Base-by-base conservation (phyloP, 495 filamentous ascomycete genomes). In the Talaromyces stipitatus region DNA sequence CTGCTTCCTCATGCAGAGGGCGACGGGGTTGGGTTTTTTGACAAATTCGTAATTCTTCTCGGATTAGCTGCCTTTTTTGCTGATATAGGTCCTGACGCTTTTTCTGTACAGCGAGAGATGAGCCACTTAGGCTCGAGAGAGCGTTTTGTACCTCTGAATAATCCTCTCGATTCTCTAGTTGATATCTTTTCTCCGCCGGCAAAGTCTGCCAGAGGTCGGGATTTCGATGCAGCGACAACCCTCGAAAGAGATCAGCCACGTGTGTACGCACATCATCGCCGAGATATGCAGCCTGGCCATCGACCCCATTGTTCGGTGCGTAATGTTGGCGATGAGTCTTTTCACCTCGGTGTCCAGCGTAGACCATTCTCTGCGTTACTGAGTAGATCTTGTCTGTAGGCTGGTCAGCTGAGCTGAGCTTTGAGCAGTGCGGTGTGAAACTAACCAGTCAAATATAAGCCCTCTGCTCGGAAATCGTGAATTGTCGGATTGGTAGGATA, bases 301-400 rank as follows among this genome's bases (percentile, higher is more conserved):
- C 58, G 18, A 53, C 56, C 56, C 62, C 51, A 54, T 65, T 63
- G 18, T 61, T 61, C 27, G 56, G 60, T 45, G 54, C 41, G 48
- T 65, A 67, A 53, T 51, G 50, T 58, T 63, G 28, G 58, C 46
- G n/a, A 61, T 62, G 61, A 23, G 59, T 62, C 20, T 27, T 51
- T 32, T 47, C 30, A 47, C 62, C 45, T n/a, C 26, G 36, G 30
- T 67, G 56, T 57, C 58, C 56, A 22, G 29, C 56, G 51, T 65
- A 43, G 53, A 61, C 61, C 41, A 65, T 65, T 43, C 60, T 63
- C 43, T 60, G 50, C 58, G 61, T 50, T 28, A 53, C 24, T 33
- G 47, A 67, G 62, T 67, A 67, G 33, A 61, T 56, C 55, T 64
- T 65, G 36, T 67, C 62, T 67, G n/a, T 41, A 41, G 11, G 12